Evolutionary conservation across 176 grass and related monocot species (phyloP).

Genomic region (Chloris gayana): DNA sequence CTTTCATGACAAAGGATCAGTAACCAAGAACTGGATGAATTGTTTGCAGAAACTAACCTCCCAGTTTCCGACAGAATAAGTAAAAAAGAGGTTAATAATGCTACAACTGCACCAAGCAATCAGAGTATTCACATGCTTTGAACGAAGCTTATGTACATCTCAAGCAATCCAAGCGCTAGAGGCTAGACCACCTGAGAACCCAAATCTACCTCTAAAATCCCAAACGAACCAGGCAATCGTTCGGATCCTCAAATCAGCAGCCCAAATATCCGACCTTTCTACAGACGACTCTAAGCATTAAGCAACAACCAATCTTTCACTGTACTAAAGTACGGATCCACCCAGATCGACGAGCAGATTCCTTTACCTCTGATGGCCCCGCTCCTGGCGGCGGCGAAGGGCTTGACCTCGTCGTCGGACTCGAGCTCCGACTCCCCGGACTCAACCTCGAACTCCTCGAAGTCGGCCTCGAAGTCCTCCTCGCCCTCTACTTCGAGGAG

Average conservation of each 20-base stretch:
- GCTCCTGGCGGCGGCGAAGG: constrained; percentile 22
- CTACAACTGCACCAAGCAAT: too few relatives aligned
- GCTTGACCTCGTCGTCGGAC: constrained; percentile 52
- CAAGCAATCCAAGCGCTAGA: not conserved
- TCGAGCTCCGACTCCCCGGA: constrained; percentile 61
- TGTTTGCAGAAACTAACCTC: not conserved
- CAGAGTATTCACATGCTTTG: too few relatives aligned
- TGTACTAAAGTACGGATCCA: not conserved
- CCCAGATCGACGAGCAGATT: not conserved
- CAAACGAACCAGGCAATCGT: not conserved
- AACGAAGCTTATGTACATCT: not conserved
- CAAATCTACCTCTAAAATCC: constrained; percentile 19
- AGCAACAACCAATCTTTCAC: not conserved
- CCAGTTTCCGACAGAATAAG: not conserved
- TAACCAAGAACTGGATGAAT: not conserved
- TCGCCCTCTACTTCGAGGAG: not conserved
- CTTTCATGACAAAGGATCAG: not conserved
- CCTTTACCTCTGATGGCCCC: constrained; percentile 36
- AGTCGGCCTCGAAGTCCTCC: constrained; percentile 44
- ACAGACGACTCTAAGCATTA: not conserved
- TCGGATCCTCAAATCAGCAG: not conserved
- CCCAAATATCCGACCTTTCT: not conserved
- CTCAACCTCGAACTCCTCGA: constrained; percentile 38
- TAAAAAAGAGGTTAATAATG: not conserved
- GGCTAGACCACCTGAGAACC: not conserved